Base-by-base conservation (phyloP, 768 basidiomycete genomes). In the Hygrophorus pudorinus region DNA sequence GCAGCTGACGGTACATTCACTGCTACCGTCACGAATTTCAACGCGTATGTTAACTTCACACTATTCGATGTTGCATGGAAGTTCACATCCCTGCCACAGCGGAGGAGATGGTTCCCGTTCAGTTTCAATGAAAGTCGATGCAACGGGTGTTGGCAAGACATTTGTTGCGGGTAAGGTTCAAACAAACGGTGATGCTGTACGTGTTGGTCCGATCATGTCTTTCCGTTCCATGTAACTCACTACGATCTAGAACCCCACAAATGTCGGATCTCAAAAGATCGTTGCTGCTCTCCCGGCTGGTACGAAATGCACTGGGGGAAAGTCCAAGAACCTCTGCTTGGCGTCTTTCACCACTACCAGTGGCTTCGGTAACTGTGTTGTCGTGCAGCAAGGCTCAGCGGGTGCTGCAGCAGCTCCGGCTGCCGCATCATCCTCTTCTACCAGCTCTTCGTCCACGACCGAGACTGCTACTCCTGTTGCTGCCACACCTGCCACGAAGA, bases 331-430 rank as follows among this genome's bases (percentile, higher is more conserved):
- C 55, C 61, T 65, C 20, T 79, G 76, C 56, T 61, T 79, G 45
- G 72, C 67, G 59, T 67, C 71, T 21, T 71, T 78, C 51, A 65
- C 58, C 34, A 71, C 73, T 14, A 56, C 68, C 14, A 67, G 64
- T 17, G 70, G 72, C 21, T 76, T 76, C 56, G 75, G 76, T 42
- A 76, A 73, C 55, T 78, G 76, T 46, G 66, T 70, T 9, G 73
- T 66, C 27, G 71, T 76, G 8, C 64, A 70, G 41, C 65, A 66
- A 47, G 56, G n/a, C n/a, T n/a, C n/a, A n/a, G n/a, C n/a, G n/a
- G n/a, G n/a, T n/a, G n/a, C n/a, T n/a, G n/a, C n/a, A n/a, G n/a
- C n/a, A n/a, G n/a, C n/a, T n/a, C n/a, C n/a, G n/a, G n/a, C n/a
- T n/a, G n/a, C n/a, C n/a, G n/a, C n/a, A n/a, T n/a, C n/a, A n/a